Percentiles rank a stretch among this genome's conserved stretches.
These are phyloP conservation scores for Phytophthora sp. DNA, from an alignment of 352 stramenopile species.

Conservation along the genomic window DNA sequence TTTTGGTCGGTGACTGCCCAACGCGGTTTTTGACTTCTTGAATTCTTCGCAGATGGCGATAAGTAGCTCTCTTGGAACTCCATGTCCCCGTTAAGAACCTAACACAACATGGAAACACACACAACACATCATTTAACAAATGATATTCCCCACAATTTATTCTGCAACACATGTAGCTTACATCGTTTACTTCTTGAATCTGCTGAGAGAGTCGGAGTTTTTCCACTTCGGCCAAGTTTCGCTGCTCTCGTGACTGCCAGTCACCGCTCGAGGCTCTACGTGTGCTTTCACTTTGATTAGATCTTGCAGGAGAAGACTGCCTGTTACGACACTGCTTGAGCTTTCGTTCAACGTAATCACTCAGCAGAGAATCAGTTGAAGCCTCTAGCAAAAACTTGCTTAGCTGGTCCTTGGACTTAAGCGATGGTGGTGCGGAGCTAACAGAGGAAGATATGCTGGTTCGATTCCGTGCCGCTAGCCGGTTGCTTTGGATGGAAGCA, in stretches of 20 bases:
- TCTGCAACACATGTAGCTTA: conserved; percentile 34
- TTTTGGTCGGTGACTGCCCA: background rate
- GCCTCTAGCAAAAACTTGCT: conserved; percentile 55
- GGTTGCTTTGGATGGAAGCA: conserved; percentile 27
- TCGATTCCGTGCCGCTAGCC: background rate
- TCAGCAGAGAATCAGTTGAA: conserved; percentile 59
- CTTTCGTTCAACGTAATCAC: conserved; percentile 74
- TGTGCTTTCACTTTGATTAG: conserved; percentile 11
- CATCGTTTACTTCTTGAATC: conserved; percentile 74
- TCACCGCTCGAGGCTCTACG: conserved; percentile 4
- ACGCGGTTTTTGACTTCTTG: conserved; percentile 6
- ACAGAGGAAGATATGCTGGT: conserved; percentile 18
- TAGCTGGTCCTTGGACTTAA: conserved; percentile 39
- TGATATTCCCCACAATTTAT: background rate
- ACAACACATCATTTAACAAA: background rate
- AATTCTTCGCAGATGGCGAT: conserved; percentile 25
- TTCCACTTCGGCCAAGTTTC: conserved; percentile 64
- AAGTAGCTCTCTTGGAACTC: conserved; percentile 65
- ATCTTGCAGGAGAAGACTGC: conserved; percentile 12
- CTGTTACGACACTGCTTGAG: conserved; percentile 48
- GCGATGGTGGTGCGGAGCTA: background rate
- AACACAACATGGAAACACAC: conserved; percentile 15
- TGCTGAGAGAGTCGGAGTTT: conserved; percentile 69
- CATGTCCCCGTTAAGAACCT: conserved; percentile 68
- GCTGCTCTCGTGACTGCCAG: conserved; percentile 46